Base-by-base conservation (phyloP, 2,329 filamentous ascomycete species). In the Arthrobotrys sinensis region DNA sequence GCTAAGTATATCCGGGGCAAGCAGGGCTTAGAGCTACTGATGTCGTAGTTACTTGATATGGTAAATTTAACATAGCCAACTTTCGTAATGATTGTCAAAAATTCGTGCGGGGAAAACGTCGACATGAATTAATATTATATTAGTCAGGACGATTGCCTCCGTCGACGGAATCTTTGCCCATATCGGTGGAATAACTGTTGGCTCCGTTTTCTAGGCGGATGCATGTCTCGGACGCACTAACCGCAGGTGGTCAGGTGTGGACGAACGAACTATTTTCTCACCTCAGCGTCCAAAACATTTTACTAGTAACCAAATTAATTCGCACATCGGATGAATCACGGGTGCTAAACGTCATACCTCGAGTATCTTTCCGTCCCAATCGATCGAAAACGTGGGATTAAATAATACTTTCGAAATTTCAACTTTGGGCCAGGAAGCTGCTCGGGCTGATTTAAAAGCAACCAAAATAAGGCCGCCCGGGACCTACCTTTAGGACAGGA, bases 191-290 rank as follows among this genome's bases (percentile, higher is more conserved):
- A 36, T 60, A 36, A 5, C 6, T 55, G 40, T 19, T 24, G 19
- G 36, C n/a, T 40, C 19, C 36, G 40, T 68, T 68, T 14, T 36
- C 43, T 10, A 46, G n/a, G 21, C 28, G 40, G 57, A 21, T 71
- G 55, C 46, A 52, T 55, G 68, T 65, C 68, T 72, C 68, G 68
- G 68, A 32, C 16, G 60, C 34, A 21, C 55, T 40, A 34, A 52
- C 43, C 45, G 19, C 16, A 45, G 64, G 11, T 62, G 32, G 52
- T 43, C 66, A 57, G 65, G 65, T 34, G 65, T 14, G n/a, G 10
- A n/a, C 55, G 28, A 60, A 40, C 11, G 16, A 57, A 65, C 60
- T 72, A 72, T 66, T 73, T 66, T 73, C 69, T 73, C 36, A 73
- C 69, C 60, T 66, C 60, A 55, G 55, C 50, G 32, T 14, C 16